Conservation (phyloP, 257 asterid species). For the Solanum virginianum region DNA sequence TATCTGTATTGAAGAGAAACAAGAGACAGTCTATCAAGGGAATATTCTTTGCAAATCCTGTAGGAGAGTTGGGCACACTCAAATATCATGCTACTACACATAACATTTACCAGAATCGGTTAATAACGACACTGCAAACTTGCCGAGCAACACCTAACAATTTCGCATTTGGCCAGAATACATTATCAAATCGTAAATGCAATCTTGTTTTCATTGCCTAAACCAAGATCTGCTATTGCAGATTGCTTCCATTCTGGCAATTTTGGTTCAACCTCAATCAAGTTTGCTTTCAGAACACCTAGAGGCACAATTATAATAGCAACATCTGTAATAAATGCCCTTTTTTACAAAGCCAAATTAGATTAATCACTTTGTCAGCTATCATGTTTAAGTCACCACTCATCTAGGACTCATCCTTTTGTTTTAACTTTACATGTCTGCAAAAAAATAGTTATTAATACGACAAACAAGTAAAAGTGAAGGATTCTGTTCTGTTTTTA, state of each 20-base stretch:
- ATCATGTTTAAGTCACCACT: background rate
- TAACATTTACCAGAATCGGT: too few relatives aligned
- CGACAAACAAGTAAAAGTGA: too few relatives aligned
- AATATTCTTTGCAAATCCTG: too few relatives aligned
- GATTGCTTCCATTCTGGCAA: conserved; percentile 86
- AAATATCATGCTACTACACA: too few relatives aligned
- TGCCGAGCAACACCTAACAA: conserved; percentile 40
- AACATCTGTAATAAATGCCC: conserved; percentile 63
- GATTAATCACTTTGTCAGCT: background rate
- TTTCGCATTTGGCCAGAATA: conserved; percentile 95
- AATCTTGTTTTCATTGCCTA: conserved; percentile 89
- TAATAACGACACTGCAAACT: too few relatives aligned
- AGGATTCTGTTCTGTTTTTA: too few relatives aligned
- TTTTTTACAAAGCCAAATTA: background rate
- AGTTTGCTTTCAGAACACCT: conserved; percentile 74
- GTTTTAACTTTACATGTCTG: background rate
- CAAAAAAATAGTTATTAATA: background rate
- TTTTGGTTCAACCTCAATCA: conserved; percentile 72
- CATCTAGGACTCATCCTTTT: background rate
- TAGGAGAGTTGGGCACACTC: too few relatives aligned
- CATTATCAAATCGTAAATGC: conserved; percentile 60
- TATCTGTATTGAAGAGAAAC: too few relatives aligned
- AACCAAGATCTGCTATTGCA: conserved; percentile 90
- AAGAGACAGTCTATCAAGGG: too few relatives aligned
- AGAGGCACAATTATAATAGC: conserved; percentile 84